phyloP scores from a whole-genome alignment of 2,329 filamentous ascomycete genomes.

The Neonectria coccinea region DNA sequence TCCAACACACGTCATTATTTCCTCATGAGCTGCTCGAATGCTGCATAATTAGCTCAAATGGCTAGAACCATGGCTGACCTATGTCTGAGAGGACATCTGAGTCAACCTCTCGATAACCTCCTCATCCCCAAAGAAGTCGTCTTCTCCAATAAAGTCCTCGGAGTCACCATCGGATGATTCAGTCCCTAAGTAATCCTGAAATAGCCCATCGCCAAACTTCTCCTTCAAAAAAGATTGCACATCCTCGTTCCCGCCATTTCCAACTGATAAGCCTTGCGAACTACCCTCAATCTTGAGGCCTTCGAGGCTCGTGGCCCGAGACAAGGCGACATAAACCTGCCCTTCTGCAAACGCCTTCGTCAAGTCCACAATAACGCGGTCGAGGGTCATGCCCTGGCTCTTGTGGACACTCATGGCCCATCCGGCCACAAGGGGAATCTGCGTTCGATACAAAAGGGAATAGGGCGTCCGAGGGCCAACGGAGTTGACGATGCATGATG shows the following conservation, averaged over 20 bases:
- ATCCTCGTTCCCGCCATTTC: conserved; percentile 8
- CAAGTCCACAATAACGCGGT: conserved; percentile 68
- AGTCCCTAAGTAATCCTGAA: neutral
- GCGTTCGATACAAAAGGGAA: conserved; percentile 65
- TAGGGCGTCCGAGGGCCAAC: conserved; percentile 60
- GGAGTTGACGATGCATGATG: conserved; percentile 62
- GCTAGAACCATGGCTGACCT: neutral
- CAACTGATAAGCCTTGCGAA: neutral
- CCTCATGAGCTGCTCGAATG: too few species aligned
- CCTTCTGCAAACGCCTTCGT: conserved; percentile 64
- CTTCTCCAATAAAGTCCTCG: neutral
- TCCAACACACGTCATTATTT: neutral
- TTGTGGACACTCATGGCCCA: conserved; percentile 76
- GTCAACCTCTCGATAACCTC: neutral
- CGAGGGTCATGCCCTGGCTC: conserved; percentile 71
- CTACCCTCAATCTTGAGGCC: conserved; percentile 34
- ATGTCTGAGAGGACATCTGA: neutral
- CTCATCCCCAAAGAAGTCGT: neutral
- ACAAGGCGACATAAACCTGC: conserved; percentile 67
- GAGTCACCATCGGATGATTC: neutral
- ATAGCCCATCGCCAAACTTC: conserved; percentile 20
- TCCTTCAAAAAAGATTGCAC: conserved; percentile 24
- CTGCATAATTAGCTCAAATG: neutral
- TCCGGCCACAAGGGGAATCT: conserved; percentile 69
- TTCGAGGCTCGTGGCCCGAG: conserved; percentile 34